Base-by-base conservation (phyloP, 768 basidiomycete genomes). In the Termitomyces titanicus region DNA sequence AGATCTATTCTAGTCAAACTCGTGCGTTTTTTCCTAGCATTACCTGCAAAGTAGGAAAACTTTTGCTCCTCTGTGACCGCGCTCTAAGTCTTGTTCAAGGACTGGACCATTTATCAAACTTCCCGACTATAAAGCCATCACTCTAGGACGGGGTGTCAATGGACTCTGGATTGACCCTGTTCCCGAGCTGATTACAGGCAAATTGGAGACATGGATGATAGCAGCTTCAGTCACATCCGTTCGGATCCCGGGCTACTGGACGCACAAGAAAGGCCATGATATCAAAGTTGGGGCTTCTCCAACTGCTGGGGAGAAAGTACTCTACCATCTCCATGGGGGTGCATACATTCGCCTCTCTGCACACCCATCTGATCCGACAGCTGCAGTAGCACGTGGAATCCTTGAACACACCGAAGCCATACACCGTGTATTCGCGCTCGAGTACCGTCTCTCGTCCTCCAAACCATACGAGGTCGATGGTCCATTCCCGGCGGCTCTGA, bases 371-470 rank as follows among this genome's bases (percentile, higher is more conserved):
- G 78, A 80, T 51, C 54, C 68, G 35, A 77, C 79, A 0, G 69
- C 79, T 1, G 64, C 68, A 29, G 77, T 87, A 18, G 59, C 74
- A 1, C 74, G 68, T 11, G 79, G 76, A 9, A 64, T 84, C 27
- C 63, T 88, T 20, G 64, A 80, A 55, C 70, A 79, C 39, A 69
- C 72, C 38, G 65, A 71, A 35, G 57, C 72, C 11, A 64, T 83
- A n/a, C 66, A 72, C 27, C 79, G 84, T 40, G 71, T 75, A 4
- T 78, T 89, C 63, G 78, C 79, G 13, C 61, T 89, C 50, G 90
- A 92, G 68, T 94, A 92, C 68, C 84, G 89, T 5, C 78, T 86
- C 43, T 80, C 82, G 37, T 70, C 80, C 5, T 64, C 69, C 13
- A 64, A 71, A 45, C 76, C 81, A 22, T 70, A 29, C n/a, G n/a